Conservation (phyloP, 2,329 filamentous ascomycete genomes). For the Tolypocladium album region DNA sequence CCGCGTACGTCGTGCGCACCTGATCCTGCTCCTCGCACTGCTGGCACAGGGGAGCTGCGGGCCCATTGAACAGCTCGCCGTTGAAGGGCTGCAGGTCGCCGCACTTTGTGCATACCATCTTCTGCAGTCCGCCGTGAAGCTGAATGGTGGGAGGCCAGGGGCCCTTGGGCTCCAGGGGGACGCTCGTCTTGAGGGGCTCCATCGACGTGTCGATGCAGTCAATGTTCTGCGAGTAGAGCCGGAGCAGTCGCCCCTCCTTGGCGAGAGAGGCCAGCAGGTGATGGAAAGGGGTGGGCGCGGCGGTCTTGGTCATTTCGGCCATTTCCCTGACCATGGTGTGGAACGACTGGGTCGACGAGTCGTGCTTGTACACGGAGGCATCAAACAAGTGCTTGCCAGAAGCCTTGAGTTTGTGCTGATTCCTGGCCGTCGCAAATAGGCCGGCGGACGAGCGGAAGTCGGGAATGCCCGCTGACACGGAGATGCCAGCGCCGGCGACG, state of each 20-base stretch:
- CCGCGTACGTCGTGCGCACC: conserved; percentile 62
- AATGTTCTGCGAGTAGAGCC: conserved; percentile 94
- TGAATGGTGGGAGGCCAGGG: conserved; percentile 93
- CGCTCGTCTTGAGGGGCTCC: conserved; percentile 64
- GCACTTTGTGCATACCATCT: conserved; percentile 97
- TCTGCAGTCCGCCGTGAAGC: conserved; percentile 83
- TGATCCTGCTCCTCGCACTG: conserved; percentile 65
- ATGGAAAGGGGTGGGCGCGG: conserved; percentile 81
- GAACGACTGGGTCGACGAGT: conserved; percentile 78
- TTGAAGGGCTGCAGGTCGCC: conserved; percentile 66
- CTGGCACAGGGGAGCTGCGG: conserved; percentile 69
- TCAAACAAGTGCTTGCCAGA: conserved; percentile 96
- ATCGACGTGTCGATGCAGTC: conserved; percentile 87
- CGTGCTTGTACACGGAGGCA: conserved; percentile 92
- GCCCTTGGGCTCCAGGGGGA: conserved; percentile 72
- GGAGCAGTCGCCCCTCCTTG: conserved; percentile 73
- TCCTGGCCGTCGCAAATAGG: conserved; percentile 75
- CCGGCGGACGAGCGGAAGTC: conserved; percentile 91
- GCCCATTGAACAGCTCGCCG: conserved; percentile 69
- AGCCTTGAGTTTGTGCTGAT: conserved; percentile 75
- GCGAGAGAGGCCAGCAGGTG: conserved; percentile 86
- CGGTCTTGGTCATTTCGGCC: conserved; percentile 64
- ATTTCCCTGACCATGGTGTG: conserved; percentile 93
- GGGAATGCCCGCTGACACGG: conserved; percentile 90
- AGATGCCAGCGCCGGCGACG: conserved; percentile 92